These are phyloP conservation scores for Cercospora sesami DNA, from an alignment of 2,329 filamentous ascomycete genomes.

Conservation along the genomic window DNA sequence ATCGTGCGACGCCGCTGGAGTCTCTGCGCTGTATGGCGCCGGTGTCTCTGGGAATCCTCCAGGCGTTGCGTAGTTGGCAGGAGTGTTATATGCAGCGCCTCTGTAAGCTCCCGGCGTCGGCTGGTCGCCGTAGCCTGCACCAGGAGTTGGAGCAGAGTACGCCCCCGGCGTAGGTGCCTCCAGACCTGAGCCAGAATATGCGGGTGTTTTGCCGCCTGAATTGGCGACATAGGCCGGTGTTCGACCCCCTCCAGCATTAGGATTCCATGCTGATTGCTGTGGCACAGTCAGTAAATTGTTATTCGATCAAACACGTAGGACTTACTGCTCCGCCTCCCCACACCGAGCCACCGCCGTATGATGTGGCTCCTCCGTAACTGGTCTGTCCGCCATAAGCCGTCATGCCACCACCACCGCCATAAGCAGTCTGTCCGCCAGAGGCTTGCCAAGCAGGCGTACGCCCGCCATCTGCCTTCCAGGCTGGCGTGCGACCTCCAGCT, in stretches of 20 bases:
- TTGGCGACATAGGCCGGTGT: slow-evolving; percentile 58
- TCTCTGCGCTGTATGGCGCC: slow-evolving; percentile 34
- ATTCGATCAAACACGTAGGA: slow-evolving; percentile 59
- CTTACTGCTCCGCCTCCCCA: slow-evolving; percentile 34
- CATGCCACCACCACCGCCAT: slow-evolving; percentile 46
- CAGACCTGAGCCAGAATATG: slow-evolving; percentile 57
- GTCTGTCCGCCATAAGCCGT: slow-evolving; percentile 55
- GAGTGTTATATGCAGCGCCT: slow-evolving; percentile 42
- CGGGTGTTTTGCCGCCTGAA: slow-evolving; percentile 73
- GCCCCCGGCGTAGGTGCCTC: slow-evolving; percentile 61
- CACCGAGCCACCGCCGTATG: slow-evolving; percentile 52
- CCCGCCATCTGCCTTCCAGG: slow-evolving; percentile 56
- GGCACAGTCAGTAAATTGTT: slow-evolving; percentile 45
- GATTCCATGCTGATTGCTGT: slow-evolving; percentile 42
- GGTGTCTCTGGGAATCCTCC: slow-evolving; percentile 57
- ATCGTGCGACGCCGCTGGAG: slow-evolving; percentile 15
- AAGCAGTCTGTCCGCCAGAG: slow-evolving; percentile 46
- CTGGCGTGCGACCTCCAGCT: slow-evolving; percentile 59
- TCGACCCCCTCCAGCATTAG: slow-evolving; percentile 37
- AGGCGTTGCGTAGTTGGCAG: slow-evolving; percentile 34
- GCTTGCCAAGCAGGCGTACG: slow-evolving; percentile 49
- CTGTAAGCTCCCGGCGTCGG: slow-evolving; percentile 44
- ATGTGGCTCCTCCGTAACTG: slow-evolving; percentile 62
- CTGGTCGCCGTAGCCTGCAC: slow-evolving; percentile 37
- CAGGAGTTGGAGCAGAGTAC: slow-evolving; percentile 47